Conservation (phyloP, 139 green algal species). For the Coelastrella sp. region DNA sequence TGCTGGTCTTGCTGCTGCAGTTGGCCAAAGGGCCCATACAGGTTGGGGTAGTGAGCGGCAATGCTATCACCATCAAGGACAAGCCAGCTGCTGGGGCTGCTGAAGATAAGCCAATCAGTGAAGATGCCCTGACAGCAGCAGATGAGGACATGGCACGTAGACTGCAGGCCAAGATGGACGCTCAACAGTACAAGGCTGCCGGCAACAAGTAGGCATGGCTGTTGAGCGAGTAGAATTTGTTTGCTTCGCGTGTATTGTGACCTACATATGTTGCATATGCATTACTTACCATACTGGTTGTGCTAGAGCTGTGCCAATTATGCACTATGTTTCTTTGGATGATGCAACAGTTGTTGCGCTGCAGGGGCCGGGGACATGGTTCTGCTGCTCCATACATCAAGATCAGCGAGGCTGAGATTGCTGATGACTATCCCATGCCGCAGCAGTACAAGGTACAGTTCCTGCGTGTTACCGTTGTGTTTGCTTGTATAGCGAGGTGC, state of each 20-base stretch:
- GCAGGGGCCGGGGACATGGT: constrained; percentile 12
- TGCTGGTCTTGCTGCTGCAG: too few species aligned
- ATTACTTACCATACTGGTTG: too few species aligned
- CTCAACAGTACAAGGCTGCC: constrained; percentile 50
- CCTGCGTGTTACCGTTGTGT: too few species aligned
- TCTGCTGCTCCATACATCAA: constrained; percentile 82
- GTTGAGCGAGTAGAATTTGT: background rate
- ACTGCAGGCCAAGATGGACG: constrained; percentile 87
- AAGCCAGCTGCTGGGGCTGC: constrained; percentile 42
- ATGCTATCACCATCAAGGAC: constrained; percentile 45
- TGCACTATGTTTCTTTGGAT: too few species aligned
- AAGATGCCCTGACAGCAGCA: constrained; percentile 39
- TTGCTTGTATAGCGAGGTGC: too few species aligned
- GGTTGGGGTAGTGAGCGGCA: constrained; percentile 41
- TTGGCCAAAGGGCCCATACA: constrained; percentile 54
- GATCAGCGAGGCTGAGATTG: constrained; percentile 93
- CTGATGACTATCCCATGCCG: constrained; percentile 94
- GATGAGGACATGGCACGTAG: constrained; percentile 81
- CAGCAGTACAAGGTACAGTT: constrained; percentile 76
- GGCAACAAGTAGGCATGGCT: background rate
- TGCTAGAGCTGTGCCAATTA: too few species aligned
- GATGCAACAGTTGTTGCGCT: background rate
- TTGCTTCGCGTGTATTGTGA: background rate
- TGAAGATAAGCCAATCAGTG: constrained; percentile 7
- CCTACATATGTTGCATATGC: background rate